Base-by-base conservation (phyloP, 257 asterid genomes). In the Fraxinus pennsylvanica region DNA sequence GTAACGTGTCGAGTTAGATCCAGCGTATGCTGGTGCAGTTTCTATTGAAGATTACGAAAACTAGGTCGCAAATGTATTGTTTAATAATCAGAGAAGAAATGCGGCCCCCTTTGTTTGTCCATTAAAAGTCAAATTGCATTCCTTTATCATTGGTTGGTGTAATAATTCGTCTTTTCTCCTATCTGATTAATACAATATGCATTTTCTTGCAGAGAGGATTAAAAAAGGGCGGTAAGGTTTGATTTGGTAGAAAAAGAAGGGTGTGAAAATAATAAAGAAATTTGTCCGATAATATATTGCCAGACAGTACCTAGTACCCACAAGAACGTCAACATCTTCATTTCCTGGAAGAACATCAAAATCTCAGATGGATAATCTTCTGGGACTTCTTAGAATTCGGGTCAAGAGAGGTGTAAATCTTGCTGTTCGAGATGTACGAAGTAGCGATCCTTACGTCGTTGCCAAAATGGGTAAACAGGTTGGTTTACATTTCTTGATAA, bases 391-490 rank as follows among this genome's bases (percentile, higher is more conserved):
- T n/a, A 82, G 95, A 76, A 84, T 94, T 68, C 84, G 94, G 39
- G 78, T 94, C 5, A 86, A 88, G 68, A 82, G 87, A 82, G 98
- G 98, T 33, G 74, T 91, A 12, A 92, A 94, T 81, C 98, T 94
- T 36, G 98, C 97, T 4, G 93, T 94, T 78, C 96, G 97, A 7
- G 98, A 94, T 81, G 93, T 92, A 76, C 81, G 89, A 3, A 91
- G 92, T 83, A 94, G 98, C 52, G 97, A 94, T 88, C 96, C 96
- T 5, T 91, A 89, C 25, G 90, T 91, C 82, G 90, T 88, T 21
- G 79, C 89, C 87, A 80, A 45, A 25, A 80, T 85, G 88, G 93
- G 91, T 13, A 81, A 61, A 33, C 96, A 90, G 93, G 96, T 87
- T 38, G 65, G 65, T 54, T 27, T 72, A 12, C 9, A 3, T 33